These are phyloP conservation scores for Grammothele lineata DNA, from an alignment of 768 basidiomycete species.

Conservation along the genomic window DNA sequence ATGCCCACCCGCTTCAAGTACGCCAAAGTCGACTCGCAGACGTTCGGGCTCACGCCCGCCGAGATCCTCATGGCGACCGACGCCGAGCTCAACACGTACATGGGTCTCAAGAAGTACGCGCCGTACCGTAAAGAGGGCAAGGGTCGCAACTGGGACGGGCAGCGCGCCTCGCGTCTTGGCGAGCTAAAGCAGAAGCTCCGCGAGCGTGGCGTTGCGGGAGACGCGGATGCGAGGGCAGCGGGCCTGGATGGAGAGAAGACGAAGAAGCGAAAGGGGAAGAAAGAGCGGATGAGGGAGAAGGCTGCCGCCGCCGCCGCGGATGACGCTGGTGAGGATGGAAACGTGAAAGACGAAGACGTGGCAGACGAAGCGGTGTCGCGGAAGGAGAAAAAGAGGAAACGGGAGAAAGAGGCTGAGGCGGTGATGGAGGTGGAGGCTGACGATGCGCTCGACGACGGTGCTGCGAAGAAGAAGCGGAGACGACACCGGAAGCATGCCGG, in stretches of 20 bases:
- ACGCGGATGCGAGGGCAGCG: constrained; percentile 16
- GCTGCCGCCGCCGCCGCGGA: constrained; percentile 24
- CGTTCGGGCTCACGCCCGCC: constrained; percentile 68
- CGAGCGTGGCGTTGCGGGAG: constrained; percentile 32
- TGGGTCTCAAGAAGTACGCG: constrained; percentile 86
- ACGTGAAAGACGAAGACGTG: constrained; percentile 45
- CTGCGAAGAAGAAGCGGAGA: constrained; percentile 38
- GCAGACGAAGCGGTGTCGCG: constrained; percentile 20
- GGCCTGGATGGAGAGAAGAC: constrained; percentile 21
- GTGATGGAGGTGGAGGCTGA: constrained; percentile 5
- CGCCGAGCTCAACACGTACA: constrained; percentile 87
- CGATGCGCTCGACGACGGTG: constrained; percentile 14
- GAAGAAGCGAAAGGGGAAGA: constrained; percentile 70
- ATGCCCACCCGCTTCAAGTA: constrained; percentile 94
- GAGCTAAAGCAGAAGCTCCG: constrained; percentile 66
- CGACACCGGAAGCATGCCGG: constrained; percentile 32
- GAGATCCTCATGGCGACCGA: constrained; percentile 93
- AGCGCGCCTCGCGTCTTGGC: constrained; percentile 58
- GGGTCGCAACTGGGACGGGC: constrained; percentile 57
- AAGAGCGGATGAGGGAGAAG: constrained; percentile 57
- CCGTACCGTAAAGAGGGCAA: constrained; percentile 67
- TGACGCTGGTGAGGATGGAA: constrained; percentile 17
- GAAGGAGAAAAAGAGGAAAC: constrained; percentile 49
- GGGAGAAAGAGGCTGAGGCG: constrained; percentile 17
- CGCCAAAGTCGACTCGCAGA: constrained; percentile 55